A percentile compares a stretch with the other conserved stretches of the same genome.
phyloP scores from a whole-genome alignment of 2,329 filamentous ascomycete genomes.

The Trichoderma afroharzianum region DNA sequence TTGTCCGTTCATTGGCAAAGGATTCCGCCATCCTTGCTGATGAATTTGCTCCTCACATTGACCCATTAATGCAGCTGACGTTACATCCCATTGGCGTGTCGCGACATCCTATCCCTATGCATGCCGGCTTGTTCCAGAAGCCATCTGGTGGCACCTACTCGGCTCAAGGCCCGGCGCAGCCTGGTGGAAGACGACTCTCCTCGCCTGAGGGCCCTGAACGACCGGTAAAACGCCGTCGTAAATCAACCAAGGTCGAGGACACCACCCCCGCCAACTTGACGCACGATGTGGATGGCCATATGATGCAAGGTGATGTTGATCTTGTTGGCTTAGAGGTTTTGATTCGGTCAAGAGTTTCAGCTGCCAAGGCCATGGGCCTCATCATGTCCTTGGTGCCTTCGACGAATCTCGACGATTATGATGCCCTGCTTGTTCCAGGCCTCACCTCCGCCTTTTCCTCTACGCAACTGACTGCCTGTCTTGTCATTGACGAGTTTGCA shows the following conservation, averaged over 20 bases:
- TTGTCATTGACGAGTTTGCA: slow-evolving; percentile 86
- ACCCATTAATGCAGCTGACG: slow-evolving; percentile 78
- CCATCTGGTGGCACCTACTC: slow-evolving; percentile 85
- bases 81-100: slow-evolving; percentile 90
- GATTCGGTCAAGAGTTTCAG: slow-evolving; percentile 83
- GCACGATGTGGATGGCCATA: slow-evolving; percentile 95
- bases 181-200: slow-evolving; percentile 44
- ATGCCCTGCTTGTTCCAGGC: slow-evolving; percentile 59
- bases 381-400: slow-evolving; percentile 75
- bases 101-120: slow-evolving; percentile 88
- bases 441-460: slow-evolving; percentile 75
- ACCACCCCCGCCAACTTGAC: slow-evolving; percentile 58
- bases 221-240: slow-evolving; percentile 71
- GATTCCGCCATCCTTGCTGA: slow-evolving; percentile 62
- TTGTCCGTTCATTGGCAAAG: slow-evolving; percentile 66
- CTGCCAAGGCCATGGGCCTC: slow-evolving; percentile 80
- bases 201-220: slow-evolving; percentile 57
- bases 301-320: slow-evolving; percentile 96
- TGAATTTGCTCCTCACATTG: slow-evolving; percentile 72
- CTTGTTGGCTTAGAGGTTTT: slow-evolving; percentile 86
- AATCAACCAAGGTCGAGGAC: slow-evolving; percentile 79
- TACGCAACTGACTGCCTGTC: slow-evolving; percentile 77
- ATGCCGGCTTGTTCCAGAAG: slow-evolving; percentile 82
- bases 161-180: slow-evolving; percentile 42
- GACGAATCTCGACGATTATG: slow-evolving; percentile 59